Evolutionary conservation across 1,284 basidiomycete species (phyloP), one percentile per base, ranked within the genome.

Genomic region (Malassezia equina): DNA sequence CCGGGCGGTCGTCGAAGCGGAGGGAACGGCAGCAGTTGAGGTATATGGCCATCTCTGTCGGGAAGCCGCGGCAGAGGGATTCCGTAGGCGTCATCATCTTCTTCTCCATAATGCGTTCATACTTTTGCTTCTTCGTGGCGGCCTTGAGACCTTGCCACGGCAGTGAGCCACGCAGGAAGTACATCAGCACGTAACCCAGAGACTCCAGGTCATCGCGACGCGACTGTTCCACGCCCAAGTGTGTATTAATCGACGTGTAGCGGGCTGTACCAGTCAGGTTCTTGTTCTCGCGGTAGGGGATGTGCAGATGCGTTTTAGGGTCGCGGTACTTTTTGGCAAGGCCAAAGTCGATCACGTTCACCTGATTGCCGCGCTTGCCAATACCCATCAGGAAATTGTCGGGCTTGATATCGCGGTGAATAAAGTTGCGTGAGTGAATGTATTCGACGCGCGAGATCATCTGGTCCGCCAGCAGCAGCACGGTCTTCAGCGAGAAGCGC

Each of bases 311-410:
- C 52, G 94, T 98, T 84, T 95, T 96, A 40, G 93, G 91, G 80
- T 98, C 93, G 59, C 94, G 84, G 82, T 94, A 98, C 80, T 96
- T 96, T 82, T 98, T 98, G 41, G 94, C 93, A 50, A 98, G 82
- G 80, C 94, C 94, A 64, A 98, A 98, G 77, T 99, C 94, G 75
- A 98, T 98, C 67, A 96, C 87, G 73, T 96, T 96, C 78, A 99
- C 93, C 78, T 98, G 94, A 78, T 94, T 98, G 63, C 91, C 93
- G 63, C 93, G 90, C 80, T 95, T 98, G 66, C 93, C 94, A 62
- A 98, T 96, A 40, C 94, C 94, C 90, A 98, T 96, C 71, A 98
- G 79, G 81, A 98, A 96, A 80, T 98, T 98, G 81, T 98, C 93
- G 46, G 94, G 94, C 78, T 98, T 98, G 82, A 99, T 75, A 75